phyloP scores from a whole-genome alignment of 1,284 basidiomycete species.

The Trametes sp. region DNA sequence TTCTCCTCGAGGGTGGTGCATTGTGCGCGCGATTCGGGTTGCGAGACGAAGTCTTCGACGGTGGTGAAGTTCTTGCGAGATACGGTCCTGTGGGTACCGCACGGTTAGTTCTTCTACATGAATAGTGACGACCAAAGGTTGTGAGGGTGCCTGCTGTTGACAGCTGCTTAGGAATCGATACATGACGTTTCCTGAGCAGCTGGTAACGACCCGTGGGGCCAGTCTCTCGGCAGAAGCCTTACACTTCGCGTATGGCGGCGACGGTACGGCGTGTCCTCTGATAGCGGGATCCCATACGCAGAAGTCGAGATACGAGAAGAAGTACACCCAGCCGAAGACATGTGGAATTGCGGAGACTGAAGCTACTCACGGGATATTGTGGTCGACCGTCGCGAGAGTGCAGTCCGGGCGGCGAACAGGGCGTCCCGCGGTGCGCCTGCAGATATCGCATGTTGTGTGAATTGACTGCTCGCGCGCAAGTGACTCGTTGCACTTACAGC shows the following conservation, averaged over 20 bases:
- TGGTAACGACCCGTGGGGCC: background rate
- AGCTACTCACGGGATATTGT: conserved; percentile 89
- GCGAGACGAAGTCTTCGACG: conserved; percentile 81
- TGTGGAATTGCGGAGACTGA: background rate
- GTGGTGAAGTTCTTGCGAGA: conserved; percentile 88
- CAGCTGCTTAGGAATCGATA: too few species aligned
- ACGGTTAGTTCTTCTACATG: too few species aligned
- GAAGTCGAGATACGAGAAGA: background rate
- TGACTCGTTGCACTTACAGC: conserved; percentile 58
- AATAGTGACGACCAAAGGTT: too few species aligned
- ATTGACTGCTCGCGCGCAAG: background rate
- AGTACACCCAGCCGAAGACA: background rate
- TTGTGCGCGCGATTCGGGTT: conserved; percentile 94
- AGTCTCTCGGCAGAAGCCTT: background rate
- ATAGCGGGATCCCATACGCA: too few species aligned
- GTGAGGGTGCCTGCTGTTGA: too few species aligned
- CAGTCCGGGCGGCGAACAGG: conserved; percentile 91
- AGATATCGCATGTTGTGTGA: conserved; percentile 13
- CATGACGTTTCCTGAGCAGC: too few species aligned
- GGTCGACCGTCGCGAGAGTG: conserved; percentile 94
- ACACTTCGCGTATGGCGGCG: too few species aligned
- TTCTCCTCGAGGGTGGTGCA: conserved; percentile 92
- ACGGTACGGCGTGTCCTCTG: too few species aligned
- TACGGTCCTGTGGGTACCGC: conserved; percentile 63
- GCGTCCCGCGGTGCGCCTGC: conserved; percentile 81